Percentiles rank a stretch among this genome's conserved stretches.
These are phyloP conservation scores for Cadophora gregata DNA, from an alignment of 2,329 filamentous ascomycete genomes.

Conservation along the genomic window DNA sequence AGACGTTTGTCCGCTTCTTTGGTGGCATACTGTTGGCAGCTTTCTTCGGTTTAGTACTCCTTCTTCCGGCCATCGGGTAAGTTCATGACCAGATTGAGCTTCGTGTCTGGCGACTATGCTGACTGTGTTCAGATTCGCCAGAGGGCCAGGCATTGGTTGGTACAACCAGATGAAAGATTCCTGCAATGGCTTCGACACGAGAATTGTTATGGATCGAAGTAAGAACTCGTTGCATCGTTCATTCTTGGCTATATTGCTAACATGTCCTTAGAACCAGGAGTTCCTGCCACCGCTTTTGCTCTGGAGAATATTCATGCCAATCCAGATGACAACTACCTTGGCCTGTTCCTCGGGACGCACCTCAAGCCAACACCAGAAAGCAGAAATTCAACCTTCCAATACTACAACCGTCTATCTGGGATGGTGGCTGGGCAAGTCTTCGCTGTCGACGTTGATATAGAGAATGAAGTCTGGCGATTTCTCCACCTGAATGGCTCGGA, in stretches of 20 bases:
- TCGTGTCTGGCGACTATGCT: background rate
- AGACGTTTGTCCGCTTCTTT: background rate
- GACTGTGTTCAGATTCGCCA: constrained; percentile 7
- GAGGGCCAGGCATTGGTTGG: constrained; percentile 27
- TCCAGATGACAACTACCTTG: background rate
- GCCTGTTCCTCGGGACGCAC: constrained; percentile 15
- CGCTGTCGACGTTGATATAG: constrained; percentile 31
- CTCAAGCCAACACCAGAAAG: background rate
- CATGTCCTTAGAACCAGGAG: background rate
- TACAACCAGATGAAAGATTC: constrained; percentile 34
- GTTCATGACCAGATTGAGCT: background rate
- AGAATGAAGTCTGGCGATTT: constrained; percentile 22
- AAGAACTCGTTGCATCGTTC: background rate
- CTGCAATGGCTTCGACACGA: constrained; percentile 31
- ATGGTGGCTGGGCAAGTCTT: background rate
- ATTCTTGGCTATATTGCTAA: background rate
- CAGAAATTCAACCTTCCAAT: constrained; percentile 22
- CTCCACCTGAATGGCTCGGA: constrained; percentile 20
- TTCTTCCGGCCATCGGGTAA: constrained; percentile 23
- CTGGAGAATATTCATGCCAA: background rate
- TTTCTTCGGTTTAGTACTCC: background rate
- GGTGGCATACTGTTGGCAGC: background rate
- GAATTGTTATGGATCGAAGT: constrained; percentile 29
- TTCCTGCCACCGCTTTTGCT: background rate
- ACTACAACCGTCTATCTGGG: constrained; percentile 24